Percentiles rank a stretch among this genome's conserved stretches.
phyloP scores from a whole-genome alignment of 1,139 yeast genomes.

The Arxiozyma heterogenica region DNA sequence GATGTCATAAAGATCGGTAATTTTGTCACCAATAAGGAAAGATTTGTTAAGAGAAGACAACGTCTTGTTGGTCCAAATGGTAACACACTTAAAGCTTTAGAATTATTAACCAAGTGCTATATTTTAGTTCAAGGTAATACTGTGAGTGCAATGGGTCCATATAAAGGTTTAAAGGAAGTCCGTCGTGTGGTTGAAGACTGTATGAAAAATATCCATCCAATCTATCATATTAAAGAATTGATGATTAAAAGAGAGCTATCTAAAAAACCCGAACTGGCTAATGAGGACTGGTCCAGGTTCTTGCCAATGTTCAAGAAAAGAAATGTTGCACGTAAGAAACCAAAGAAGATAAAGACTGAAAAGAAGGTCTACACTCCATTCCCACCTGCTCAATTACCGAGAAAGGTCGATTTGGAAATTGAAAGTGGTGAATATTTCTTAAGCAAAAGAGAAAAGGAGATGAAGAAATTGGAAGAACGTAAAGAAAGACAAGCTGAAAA shows the following conservation, averaged over 20 bases:
- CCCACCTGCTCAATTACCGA: constrained; percentile 96
- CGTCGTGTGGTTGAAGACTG: constrained; percentile 96
- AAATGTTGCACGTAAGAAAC: constrained; percentile 88
- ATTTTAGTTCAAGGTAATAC: constrained; percentile 96
- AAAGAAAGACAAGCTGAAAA: constrained; percentile 68
- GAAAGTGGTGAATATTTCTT: constrained; percentile 98
- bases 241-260: constrained; percentile 96
- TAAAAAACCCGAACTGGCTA: constrained; percentile 87
- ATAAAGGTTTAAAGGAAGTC: constrained; percentile 81
- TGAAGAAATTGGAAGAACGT: constrained; percentile 65
- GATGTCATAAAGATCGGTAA: constrained; percentile 94
- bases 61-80: constrained; percentile 96
- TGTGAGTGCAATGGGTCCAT: constrained; percentile 96
- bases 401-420: constrained; percentile 94
- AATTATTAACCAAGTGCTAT: constrained; percentile 85
- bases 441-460: constrained; percentile 72
- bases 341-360: constrained; percentile 54
- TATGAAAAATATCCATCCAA: constrained; percentile 93
- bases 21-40: constrained; percentile 78
- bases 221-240: constrained; percentile 89
- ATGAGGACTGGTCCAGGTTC: constrained; percentile 96
- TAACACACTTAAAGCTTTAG: constrained; percentile 90
- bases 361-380: constrained; percentile 94
- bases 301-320: constrained; percentile 95
- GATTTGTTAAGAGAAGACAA: constrained; percentile 93